phyloP scores from a whole-genome alignment of 441 rosid genomes.

The Lepidium campestre region DNA sequence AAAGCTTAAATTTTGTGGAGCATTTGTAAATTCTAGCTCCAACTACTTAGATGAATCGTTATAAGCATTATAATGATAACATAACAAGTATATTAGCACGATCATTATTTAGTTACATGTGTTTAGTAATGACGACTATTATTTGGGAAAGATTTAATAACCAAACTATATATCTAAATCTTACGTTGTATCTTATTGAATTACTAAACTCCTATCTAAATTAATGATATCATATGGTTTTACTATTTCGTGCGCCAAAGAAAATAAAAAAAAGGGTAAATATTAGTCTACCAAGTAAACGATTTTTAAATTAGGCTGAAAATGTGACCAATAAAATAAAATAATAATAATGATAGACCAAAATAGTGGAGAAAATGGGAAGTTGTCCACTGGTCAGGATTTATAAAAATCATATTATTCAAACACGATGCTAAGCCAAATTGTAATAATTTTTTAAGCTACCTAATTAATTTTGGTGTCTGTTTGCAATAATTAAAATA shows the following conservation, averaged over 20 bases:
- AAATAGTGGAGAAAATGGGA: background rate
- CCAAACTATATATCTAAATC: background rate
- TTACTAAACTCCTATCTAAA: background rate
- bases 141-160: background rate
- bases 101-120: too few relatives aligned
- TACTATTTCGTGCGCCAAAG: background rate
- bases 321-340: background rate
- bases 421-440: background rate
- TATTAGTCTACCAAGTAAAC: background rate
- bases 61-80: too few relatives aligned
- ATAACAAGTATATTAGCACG: too few relatives aligned
- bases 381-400: background rate
- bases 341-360: background rate
- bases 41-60: too few relatives aligned
- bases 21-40: too few relatives aligned
- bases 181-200: background rate
- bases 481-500: background rate
- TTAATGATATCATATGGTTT: background rate
- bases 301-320: background rate
- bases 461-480: background rate
- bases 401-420: background rate
- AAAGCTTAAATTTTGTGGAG: too few relatives aligned
- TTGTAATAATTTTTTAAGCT: background rate
- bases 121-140: too few relatives aligned
- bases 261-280: background rate